Evolutionary conservation across 306 rosid genomes (phyloP).

Genomic region (Oxytropis ochrocephala): DNA sequence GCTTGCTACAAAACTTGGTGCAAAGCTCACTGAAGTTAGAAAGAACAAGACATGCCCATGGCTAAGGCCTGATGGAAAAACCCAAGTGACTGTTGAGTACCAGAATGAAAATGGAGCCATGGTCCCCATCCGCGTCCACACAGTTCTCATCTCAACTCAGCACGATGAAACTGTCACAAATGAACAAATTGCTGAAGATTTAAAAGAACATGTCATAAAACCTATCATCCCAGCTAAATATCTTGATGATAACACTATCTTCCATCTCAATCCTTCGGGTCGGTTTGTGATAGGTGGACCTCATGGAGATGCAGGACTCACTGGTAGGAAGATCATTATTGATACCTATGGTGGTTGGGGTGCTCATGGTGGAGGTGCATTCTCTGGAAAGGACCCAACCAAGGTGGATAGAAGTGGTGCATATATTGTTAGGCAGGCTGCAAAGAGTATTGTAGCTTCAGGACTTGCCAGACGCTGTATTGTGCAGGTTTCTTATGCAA

Average conservation of each 20-base stretch:
- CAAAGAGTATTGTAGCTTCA: slow-evolving; percentile 76
- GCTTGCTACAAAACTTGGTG: slow-evolving; percentile 75
- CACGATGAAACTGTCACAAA: slow-evolving; percentile 69
- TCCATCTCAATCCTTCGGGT: slow-evolving; percentile 78
- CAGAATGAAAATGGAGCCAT: slow-evolving; percentile 68
- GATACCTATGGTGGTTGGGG: slow-evolving; percentile 94
- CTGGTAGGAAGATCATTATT: slow-evolving; percentile 77
- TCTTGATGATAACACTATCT: slow-evolving; percentile 71
- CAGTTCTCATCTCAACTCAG: slow-evolving; percentile 79
- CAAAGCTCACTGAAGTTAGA: slow-evolving; percentile 78
- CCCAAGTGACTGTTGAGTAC: slow-evolving; percentile 88
- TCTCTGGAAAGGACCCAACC: slow-evolving; percentile 86
- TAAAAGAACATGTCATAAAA: slow-evolving; percentile 74
- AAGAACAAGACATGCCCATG: slow-evolving; percentile 72
- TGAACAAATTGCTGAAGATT: slow-evolving; percentile 54
- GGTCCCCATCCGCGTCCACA: slow-evolving; percentile 74
- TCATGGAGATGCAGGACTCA: slow-evolving; percentile 85
- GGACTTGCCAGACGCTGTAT: slow-evolving; percentile 67
- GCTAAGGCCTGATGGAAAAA: slow-evolving; percentile 85
- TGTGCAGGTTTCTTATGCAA: slow-evolving; percentile 88
- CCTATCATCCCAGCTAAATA: slow-evolving; percentile 62
- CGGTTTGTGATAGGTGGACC: slow-evolving; percentile 85
- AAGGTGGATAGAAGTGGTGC: slow-evolving; percentile 87
- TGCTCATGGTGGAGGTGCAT: slow-evolving; percentile 88
- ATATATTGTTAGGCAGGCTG: slow-evolving; percentile 75